Percentiles rank a stretch among this genome's conserved stretches.
phyloP scores from a whole-genome alignment of 2,329 filamentous ascomycete genomes.

The Pseudogymnoascus sp. region DNA sequence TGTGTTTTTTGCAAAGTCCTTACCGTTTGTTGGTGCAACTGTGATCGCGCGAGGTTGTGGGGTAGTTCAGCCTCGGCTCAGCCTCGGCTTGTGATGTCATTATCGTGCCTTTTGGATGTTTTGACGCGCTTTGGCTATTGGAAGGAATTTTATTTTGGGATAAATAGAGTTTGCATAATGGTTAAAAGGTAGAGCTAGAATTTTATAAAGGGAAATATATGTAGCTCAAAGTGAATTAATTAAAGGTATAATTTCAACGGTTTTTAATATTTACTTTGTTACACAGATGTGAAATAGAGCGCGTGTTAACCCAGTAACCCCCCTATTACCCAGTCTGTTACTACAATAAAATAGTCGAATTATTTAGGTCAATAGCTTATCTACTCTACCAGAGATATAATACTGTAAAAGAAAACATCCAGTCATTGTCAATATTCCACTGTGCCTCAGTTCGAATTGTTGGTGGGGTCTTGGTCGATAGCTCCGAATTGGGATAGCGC shows the following conservation, averaged over 20 bases:
- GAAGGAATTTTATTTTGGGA: background rate
- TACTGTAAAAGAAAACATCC: background rate
- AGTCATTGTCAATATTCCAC: background rate
- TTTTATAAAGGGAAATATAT: background rate
- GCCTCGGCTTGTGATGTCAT: conserved; percentile 8
- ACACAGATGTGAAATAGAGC: background rate
- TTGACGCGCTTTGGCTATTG: background rate
- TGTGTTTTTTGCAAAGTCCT: background rate
- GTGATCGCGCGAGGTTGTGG: background rate
- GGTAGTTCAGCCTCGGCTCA: background rate
- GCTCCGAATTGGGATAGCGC: background rate
- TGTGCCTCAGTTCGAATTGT: background rate
- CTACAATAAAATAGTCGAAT: background rate
- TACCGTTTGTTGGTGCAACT: background rate
- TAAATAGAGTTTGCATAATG: background rate
- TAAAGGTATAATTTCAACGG: background rate
- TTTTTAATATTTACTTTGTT: background rate
- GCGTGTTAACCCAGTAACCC: background rate
- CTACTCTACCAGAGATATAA: background rate
- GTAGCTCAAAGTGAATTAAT: background rate
- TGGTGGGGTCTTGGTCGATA: background rate
- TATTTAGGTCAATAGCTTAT: background rate
- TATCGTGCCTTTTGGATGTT: background rate
- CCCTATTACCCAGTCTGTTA: background rate
- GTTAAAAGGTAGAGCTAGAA: background rate